Percentiles rank a stretch among this genome's conserved stretches.
Conservation (phyloP, 768 basidiomycete genomes). For the Sutorius australiensis region DNA sequence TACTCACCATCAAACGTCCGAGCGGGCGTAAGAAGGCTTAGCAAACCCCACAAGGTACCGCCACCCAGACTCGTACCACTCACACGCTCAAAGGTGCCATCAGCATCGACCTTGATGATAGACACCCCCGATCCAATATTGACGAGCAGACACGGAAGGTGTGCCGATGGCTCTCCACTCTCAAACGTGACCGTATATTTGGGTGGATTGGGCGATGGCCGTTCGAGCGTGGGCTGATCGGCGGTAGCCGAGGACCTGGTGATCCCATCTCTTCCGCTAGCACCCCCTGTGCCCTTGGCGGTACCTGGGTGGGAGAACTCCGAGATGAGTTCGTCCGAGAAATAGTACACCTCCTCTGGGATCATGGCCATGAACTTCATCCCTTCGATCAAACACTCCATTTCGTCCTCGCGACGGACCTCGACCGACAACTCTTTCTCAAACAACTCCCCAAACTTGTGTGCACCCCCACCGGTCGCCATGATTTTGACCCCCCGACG, state of each 20-base stretch:
- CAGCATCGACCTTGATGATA: slow-evolving; percentile 94
- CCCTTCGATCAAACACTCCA: slow-evolving; percentile 97
- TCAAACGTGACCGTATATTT: slow-evolving; percentile 87
- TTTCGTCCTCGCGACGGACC: slow-evolving; percentile 91
- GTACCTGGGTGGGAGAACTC: slow-evolving; percentile 41
- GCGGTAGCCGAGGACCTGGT: slow-evolving; percentile 9
- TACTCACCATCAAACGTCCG: slow-evolving; percentile 90
- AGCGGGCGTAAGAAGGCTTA: slow-evolving; percentile 93
- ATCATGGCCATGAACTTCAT: slow-evolving; percentile 94
- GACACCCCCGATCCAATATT: slow-evolving; percentile 99
- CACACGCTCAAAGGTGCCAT: slow-evolving; percentile 93
- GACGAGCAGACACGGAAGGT: slow-evolving; percentile 92
- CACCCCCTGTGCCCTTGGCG: slow-evolving; percentile 4
- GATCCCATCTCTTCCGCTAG: slow-evolving; percentile 3
- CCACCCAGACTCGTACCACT: slow-evolving; percentile 97
- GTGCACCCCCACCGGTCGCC: slow-evolving; percentile 97
- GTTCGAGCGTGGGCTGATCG: slow-evolving; percentile 46
- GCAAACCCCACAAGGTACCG: slow-evolving; percentile 93
- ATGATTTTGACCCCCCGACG: slow-evolving; percentile 90
- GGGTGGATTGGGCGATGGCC: slow-evolving; percentile 90
- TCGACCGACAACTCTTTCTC: slow-evolving; percentile 72
- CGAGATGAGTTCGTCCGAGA: slow-evolving; percentile 95
- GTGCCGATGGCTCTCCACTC: slow-evolving; percentile 69
- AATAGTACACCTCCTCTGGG: slow-evolving; percentile 97
- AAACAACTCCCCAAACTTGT: slow-evolving; percentile 88